A percentile compares a stretch with the other conserved stretches of the same genome.
phyloP scores from a whole-genome alignment of 1,284 basidiomycete species.

The Boletus calvinii region DNA sequence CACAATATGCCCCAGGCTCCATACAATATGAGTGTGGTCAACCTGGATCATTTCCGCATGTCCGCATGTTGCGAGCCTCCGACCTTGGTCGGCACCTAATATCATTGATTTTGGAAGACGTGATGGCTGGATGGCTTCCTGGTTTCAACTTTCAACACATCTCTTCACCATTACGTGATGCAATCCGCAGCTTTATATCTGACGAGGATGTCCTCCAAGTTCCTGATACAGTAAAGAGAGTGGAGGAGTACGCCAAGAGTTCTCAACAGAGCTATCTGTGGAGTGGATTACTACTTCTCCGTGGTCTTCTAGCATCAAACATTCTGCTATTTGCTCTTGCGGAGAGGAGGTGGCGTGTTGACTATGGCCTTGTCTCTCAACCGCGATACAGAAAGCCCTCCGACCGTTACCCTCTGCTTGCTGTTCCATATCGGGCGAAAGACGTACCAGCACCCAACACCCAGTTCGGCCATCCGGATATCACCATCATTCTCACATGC shows the following conservation, averaged over 20 bases:
- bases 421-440: conserved; percentile 53
- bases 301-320: conserved; percentile 43
- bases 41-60: too few species aligned
- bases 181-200: conserved; percentile 25
- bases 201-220: background rate
- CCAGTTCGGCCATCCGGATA: conserved; percentile 56
- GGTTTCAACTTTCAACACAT: conserved; percentile 16
- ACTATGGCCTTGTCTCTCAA: conserved; percentile 41
- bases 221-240: conserved; percentile 18
- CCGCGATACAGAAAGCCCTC: rapidly evolving
- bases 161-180: conserved; percentile 9
- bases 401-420: conserved; percentile 31
- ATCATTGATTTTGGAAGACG: conserved; percentile 21
- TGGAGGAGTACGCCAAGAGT: conserved; percentile 14
- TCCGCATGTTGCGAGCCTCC: too few species aligned
- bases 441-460: conserved; percentile 47
- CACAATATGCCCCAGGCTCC: background rate
- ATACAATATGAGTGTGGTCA: background rate
- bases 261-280: conserved; percentile 25
- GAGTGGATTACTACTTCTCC: conserved; percentile 39
- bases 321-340: conserved; percentile 40
- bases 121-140: conserved; percentile 24
- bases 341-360: conserved; percentile 47
- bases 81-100: conserved; percentile 12
- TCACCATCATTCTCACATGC: conserved; percentile 46